Conservation (phyloP, 257 asterid species). For the Nicotiana benthamiana region DNA sequence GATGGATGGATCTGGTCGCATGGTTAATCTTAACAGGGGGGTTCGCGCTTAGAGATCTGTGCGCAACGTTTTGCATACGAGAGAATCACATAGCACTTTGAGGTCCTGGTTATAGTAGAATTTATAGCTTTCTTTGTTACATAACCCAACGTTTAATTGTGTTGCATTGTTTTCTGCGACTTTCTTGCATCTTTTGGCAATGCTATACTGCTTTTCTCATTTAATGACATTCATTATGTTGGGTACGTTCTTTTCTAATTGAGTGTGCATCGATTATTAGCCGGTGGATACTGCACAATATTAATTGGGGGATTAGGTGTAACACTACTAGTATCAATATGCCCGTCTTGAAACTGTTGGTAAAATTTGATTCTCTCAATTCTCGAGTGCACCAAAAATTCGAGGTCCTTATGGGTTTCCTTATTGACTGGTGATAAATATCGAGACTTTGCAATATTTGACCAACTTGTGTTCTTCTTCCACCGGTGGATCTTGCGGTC, state of each 20-base stretch:
- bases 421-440: too few relatives aligned
- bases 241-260: not conserved
- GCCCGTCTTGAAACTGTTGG: too few relatives aligned
- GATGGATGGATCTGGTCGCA: slow-evolving; percentile 52
- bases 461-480: too few relatives aligned
- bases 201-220: not conserved
- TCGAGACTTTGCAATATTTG: too few relatives aligned
- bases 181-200: not conserved
- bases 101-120: not conserved
- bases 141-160: not conserved
- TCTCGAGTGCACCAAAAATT: too few relatives aligned
- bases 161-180: not conserved
- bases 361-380: too few relatives aligned
- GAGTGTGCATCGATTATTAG: not conserved
- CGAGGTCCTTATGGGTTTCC: too few relatives aligned
- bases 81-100: not conserved
- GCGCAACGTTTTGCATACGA: not conserved
- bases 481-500: too few relatives aligned
- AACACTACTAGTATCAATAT: too few relatives aligned
- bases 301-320: too few relatives aligned
- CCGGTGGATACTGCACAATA: not conserved
- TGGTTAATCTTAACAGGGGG: slow-evolving; percentile 87
- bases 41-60: slow-evolving; percentile 27
- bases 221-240: not conserved
- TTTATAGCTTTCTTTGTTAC: not conserved